Percentiles rank a stretch among this genome's conserved stretches.
phyloP scores from a whole-genome alignment of 805 yeast species.

The Suhomyces sp. region DNA sequence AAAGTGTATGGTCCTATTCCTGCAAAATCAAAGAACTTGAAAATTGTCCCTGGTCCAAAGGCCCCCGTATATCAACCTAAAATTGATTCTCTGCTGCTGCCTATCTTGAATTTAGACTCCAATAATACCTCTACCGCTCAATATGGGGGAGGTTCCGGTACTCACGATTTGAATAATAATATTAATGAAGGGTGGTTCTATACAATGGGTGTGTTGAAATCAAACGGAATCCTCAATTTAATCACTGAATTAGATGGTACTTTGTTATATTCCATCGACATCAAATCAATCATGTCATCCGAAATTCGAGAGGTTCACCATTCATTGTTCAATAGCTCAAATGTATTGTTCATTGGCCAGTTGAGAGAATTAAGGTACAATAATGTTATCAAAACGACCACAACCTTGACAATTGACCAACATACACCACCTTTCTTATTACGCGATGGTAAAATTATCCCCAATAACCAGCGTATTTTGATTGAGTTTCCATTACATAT shows the following conservation, averaged over 20 bases:
- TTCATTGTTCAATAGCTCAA: constrained; percentile 59
- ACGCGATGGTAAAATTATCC: constrained; percentile 33
- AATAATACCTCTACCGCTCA: constrained; percentile 3
- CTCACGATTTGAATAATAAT: constrained; percentile 8
- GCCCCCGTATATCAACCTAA: constrained; percentile 34
- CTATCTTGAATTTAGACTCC: constrained; percentile 7
- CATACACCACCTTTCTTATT: constrained; percentile 26
- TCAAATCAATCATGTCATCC: constrained; percentile 50
- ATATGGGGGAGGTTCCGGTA: not conserved
- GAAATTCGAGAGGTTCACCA: constrained; percentile 67
- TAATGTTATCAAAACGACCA: constrained; percentile 35
- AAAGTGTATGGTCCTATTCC: constrained; percentile 65
- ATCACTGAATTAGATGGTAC: constrained; percentile 65
- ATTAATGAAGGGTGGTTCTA: constrained; percentile 65
- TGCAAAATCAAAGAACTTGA: constrained; percentile 35
- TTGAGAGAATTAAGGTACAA: constrained; percentile 52
- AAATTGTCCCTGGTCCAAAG: constrained; percentile 35
- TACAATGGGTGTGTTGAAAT: constrained; percentile 67
- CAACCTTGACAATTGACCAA: constrained; percentile 22
- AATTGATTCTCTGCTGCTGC: constrained; percentile 7
- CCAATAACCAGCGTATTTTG: constrained; percentile 44
- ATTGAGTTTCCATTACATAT: constrained; percentile 65
- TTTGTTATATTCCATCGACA: constrained; percentile 55
- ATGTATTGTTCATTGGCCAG: constrained; percentile 57
- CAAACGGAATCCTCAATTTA: constrained; percentile 61